phyloP scores from a whole-genome alignment of 768 basidiomycete species.

The Hygrophorus pudorinus region DNA sequence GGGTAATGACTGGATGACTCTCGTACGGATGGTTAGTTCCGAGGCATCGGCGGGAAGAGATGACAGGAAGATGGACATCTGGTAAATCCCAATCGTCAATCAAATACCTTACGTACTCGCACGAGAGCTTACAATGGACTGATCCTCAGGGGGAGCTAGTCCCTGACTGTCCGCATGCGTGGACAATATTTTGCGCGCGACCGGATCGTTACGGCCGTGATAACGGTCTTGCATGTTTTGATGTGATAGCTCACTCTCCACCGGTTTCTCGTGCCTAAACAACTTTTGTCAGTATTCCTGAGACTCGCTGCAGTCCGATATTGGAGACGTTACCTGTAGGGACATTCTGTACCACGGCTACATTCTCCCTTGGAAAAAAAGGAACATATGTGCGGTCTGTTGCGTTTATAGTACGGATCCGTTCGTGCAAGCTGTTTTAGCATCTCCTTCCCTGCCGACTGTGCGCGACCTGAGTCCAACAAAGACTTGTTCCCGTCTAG shows the following conservation, averaged over 20 bases:
- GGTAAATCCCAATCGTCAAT: not conserved
- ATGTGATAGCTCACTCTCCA: slow-evolving; percentile 71
- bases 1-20: slow-evolving; percentile 59
- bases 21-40: slow-evolving; percentile 65
- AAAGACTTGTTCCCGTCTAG: slow-evolving; percentile 63
- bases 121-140: slow-evolving; percentile 56
- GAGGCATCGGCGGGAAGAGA: slow-evolving; percentile 61
- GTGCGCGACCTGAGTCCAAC: slow-evolving; percentile 49
- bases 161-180: slow-evolving; percentile 76
- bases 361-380: slow-evolving; percentile 97
- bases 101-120: slow-evolving; percentile 1
- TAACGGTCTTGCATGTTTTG: slow-evolving; percentile 95
- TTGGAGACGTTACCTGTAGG: slow-evolving; percentile 53
- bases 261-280: slow-evolving; percentile 78
- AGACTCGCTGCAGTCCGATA: not conserved
- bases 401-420: slow-evolving; percentile 96
- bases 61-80: slow-evolving; percentile 85
- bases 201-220: slow-evolving; percentile 88
- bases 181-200: slow-evolving; percentile 82
- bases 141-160: slow-evolving; percentile 83
- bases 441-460: slow-evolving; percentile 90
- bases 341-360: slow-evolving; percentile 84
- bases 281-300: not conserved
- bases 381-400: slow-evolving; percentile 86
- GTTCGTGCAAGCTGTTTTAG: slow-evolving; percentile 89